These are phyloP conservation scores for Dactylonectria estremocensis DNA, from an alignment of 2,329 filamentous ascomycete genomes.

Conservation along the genomic window DNA sequence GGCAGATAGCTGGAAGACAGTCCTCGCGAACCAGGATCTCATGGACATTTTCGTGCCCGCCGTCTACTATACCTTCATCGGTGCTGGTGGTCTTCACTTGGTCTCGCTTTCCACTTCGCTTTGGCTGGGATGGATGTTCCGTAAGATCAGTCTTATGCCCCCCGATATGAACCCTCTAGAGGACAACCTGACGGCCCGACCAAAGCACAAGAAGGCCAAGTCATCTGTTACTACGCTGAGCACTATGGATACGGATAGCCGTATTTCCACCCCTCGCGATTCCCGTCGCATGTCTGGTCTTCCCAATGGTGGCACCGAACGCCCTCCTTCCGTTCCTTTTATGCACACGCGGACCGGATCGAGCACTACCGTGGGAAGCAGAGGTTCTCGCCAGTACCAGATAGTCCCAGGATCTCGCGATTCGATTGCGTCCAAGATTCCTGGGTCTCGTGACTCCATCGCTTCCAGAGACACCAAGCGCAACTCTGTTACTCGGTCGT, in stretches of 20 bases:
- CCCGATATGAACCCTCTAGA: slow-evolving; percentile 97
- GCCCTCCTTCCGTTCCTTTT: slow-evolving; percentile 78
- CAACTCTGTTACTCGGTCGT: slow-evolving; percentile 58
- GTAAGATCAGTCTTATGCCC: slow-evolving; percentile 84
- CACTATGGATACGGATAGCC: slow-evolving; percentile 70
- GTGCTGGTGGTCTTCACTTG: slow-evolving; percentile 77
- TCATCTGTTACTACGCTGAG: slow-evolving; percentile 66
- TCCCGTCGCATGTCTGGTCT: slow-evolving; percentile 60
- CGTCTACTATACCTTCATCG: slow-evolving; percentile 78
- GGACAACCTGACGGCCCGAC: slow-evolving; percentile 83
- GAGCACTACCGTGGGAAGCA: slow-evolving; percentile 68
- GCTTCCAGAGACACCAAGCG: slow-evolving; percentile 64
- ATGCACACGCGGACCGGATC: slow-evolving; percentile 81
- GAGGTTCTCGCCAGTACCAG: slow-evolving; percentile 72
- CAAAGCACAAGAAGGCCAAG: slow-evolving; percentile 81
- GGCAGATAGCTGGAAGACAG: slow-evolving; percentile 74
- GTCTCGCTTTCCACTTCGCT: slow-evolving; percentile 79
- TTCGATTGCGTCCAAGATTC: slow-evolving; percentile 57
- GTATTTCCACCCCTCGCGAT: slow-evolving; percentile 65
- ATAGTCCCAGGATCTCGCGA: slow-evolving; percentile 60
- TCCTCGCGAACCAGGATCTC: slow-evolving; percentile 72
- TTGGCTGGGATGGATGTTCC: slow-evolving; percentile 85
- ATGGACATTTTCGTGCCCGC: slow-evolving; percentile 74
- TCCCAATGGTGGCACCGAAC: slow-evolving; percentile 61
- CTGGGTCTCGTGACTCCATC: slow-evolving; percentile 60